phyloP scores from a whole-genome alignment of 352 stramenopile species.

The Aphanomyces invadans region DNA sequence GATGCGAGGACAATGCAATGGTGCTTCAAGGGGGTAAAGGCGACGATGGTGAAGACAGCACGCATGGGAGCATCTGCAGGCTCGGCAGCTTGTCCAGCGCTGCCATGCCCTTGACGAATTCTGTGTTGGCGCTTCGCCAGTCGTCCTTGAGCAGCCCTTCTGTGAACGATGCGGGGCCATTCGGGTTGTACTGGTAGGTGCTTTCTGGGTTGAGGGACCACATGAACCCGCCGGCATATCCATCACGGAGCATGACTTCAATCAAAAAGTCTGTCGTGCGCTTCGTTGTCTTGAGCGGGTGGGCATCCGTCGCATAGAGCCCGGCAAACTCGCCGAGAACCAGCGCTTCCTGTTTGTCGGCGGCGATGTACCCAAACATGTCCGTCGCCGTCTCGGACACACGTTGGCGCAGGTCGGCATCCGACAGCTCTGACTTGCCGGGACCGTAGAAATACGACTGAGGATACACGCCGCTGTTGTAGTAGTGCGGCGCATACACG shows the following conservation, averaged over 20 bases:
- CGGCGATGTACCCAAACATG: slow-evolving; percentile 59
- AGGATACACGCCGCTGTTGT: slow-evolving; percentile 60
- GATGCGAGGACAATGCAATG: too few species aligned
- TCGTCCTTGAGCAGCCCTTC: slow-evolving; percentile 59
- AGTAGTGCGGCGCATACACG: slow-evolving; percentile 69
- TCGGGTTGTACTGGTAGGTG: slow-evolving; percentile 54
- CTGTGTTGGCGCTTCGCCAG: slow-evolving; percentile 61
- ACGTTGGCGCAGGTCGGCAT: slow-evolving; percentile 33
- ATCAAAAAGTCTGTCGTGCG: slow-evolving; percentile 54
- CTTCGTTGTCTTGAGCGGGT: slow-evolving; percentile 52
- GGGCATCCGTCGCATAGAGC: slow-evolving; percentile 43
- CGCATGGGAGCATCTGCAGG: slow-evolving; percentile 26
- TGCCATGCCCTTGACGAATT: slow-evolving; percentile 52
- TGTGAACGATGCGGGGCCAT: slow-evolving; percentile 41
- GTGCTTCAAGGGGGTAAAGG: too few species aligned
- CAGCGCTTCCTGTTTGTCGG: slow-evolving; percentile 38
- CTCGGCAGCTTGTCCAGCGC: slow-evolving; percentile 45
- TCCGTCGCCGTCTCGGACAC: slow-evolving; percentile 47
- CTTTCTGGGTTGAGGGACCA: slow-evolving; percentile 70
- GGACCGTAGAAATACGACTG: slow-evolving; percentile 54
- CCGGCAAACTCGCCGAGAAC: slow-evolving; percentile 64
- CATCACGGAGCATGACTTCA: slow-evolving; percentile 41
- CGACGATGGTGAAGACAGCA: neutral
- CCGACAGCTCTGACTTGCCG: slow-evolving; percentile 43
- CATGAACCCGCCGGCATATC: slow-evolving; percentile 54